Base-by-base conservation (phyloP, 2,329 filamentous ascomycete species). In the Penicillium sp. region DNA sequence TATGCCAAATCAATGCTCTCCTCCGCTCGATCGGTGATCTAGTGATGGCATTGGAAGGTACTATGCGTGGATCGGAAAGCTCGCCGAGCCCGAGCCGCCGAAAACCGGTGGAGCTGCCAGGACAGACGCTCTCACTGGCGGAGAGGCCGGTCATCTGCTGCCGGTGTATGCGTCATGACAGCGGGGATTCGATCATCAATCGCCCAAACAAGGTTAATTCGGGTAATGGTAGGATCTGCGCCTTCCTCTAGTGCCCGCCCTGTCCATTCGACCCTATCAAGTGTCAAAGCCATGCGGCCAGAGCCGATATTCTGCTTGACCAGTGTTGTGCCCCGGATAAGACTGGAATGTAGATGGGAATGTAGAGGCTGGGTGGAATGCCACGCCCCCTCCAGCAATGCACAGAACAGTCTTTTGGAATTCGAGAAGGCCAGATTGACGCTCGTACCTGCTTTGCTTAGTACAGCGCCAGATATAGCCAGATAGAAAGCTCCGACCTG, bases 121-220 rank as follows among this genome's bases (percentile, higher is more conserved):
- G 34, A 49, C 43, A 24, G 34, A 26, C 16, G 23, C 45, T 39
- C 29, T 42, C 24, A 34, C 29, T 49, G 28, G 21, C 33, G 21
- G 46, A 44, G 23, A 34, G 31, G n/a, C 21, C n/a, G 46, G 41
- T 42, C 42, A 42, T 47, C 47, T 45, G 47, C 31, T 36, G 15
- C 16, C 38, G 64, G 53, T 72, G 65, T 71, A 72, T 65, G 60
- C 68, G 69, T 72, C 70, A 72, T 71, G 62, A 60, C 55, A 54
- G 34, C 46, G 36, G 31, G 45, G 53, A 47, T 51, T 48, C 56
- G 54, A 52, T 58, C 52, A 60, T 59, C 53, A 56, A 53, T 51
- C 41, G 15, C 51, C 47, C 45, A 44, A 51, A 50, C 38, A 52
- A 53, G 54, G 54, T 53, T 48, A 44, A 46, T 36, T 52, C 45